A percentile compares a stretch with the other conserved stretches of the same genome.
These are phyloP conservation scores for Pyrrhoderma noxium DNA, from an alignment of 1,284 basidiomycete genomes.

Conservation along the genomic window DNA sequence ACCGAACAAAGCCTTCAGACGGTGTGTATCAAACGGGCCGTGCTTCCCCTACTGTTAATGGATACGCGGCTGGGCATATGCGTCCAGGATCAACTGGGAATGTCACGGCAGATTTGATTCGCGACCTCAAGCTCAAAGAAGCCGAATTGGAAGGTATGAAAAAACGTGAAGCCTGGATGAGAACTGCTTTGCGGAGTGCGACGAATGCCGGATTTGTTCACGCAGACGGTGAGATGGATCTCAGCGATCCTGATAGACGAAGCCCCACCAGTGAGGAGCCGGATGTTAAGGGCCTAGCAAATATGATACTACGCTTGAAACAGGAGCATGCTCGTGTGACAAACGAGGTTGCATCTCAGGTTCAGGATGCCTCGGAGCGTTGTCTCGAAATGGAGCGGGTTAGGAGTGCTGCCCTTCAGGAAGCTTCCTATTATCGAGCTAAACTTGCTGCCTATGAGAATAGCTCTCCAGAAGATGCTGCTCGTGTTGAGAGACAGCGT, in stretches of 20 bases:
- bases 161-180: conserved; percentile 84
- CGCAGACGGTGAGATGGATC: conserved; percentile 44
- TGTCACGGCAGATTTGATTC: conserved; percentile 64
- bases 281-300: conserved; percentile 47
- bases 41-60: conserved; percentile 51
- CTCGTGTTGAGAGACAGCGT: conserved; percentile 77
- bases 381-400: conserved; percentile 77
- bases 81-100: conserved; percentile 55
- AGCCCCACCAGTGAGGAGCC: conserved; percentile 29
- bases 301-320: conserved; percentile 80
- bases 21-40: conserved; percentile 52
- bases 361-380: conserved; percentile 69
- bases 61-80: conserved; percentile 35
- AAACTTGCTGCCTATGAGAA: conserved; percentile 85
- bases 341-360: conserved; percentile 70
- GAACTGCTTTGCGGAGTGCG: conserved; percentile 73
- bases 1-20: conserved; percentile 44
- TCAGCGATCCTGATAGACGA: conserved; percentile 32
- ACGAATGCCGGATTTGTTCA: conserved; percentile 78
- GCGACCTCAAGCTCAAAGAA: conserved; percentile 76
- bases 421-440: conserved; percentile 94
- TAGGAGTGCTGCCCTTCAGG: conserved; percentile 79
- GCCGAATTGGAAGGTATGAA: conserved; percentile 71
- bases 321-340: conserved; percentile 85
- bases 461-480: conserved; percentile 56